Conservation (phyloP, 1,284 basidiomycete genomes). For the Ganoderma sinense region DNA sequence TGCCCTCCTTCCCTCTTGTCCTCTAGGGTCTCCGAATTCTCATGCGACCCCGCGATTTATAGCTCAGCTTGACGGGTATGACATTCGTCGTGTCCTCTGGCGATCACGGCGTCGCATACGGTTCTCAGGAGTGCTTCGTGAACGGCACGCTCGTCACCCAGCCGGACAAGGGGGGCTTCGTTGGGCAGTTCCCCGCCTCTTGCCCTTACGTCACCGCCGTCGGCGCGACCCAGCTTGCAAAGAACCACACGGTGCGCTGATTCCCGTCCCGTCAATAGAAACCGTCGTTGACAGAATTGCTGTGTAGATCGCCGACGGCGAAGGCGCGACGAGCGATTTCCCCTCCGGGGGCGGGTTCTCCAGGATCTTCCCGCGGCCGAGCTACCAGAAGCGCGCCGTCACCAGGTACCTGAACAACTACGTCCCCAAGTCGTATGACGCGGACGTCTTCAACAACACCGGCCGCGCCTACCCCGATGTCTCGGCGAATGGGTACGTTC, state of each 20-base stretch:
- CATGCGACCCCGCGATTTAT: background rate
- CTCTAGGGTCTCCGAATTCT: background rate
- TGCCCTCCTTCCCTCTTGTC: conserved; percentile 43
- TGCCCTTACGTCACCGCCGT: conserved; percentile 36
- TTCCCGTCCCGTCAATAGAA: background rate
- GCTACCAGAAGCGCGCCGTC: conserved; percentile 46
- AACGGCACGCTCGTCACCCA: conserved; percentile 25
- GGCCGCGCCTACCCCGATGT: conserved; percentile 55
- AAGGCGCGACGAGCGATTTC: conserved; percentile 29
- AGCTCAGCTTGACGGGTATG: conserved; percentile 51
- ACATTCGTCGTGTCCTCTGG: conserved; percentile 62
- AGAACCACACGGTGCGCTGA: conserved; percentile 25
- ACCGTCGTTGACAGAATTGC: background rate
- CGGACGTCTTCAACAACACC: conserved; percentile 26
- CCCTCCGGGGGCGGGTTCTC: conserved; percentile 54
- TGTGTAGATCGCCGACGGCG: conserved; percentile 1
- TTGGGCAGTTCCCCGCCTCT: conserved; percentile 30
- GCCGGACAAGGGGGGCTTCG: conserved; percentile 39
- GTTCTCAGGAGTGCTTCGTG: conserved; percentile 41
- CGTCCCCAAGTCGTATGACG: conserved; percentile 44
- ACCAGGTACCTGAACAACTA: conserved; percentile 38
- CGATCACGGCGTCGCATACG: conserved; percentile 58
- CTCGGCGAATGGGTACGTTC: conserved; percentile 40
- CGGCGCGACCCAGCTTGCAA: conserved; percentile 32
- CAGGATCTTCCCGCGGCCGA: conserved; percentile 46